These are phyloP conservation scores for Penicillium italicum DNA, from an alignment of 2,329 filamentous ascomycete species.

Conservation along the genomic window DNA sequence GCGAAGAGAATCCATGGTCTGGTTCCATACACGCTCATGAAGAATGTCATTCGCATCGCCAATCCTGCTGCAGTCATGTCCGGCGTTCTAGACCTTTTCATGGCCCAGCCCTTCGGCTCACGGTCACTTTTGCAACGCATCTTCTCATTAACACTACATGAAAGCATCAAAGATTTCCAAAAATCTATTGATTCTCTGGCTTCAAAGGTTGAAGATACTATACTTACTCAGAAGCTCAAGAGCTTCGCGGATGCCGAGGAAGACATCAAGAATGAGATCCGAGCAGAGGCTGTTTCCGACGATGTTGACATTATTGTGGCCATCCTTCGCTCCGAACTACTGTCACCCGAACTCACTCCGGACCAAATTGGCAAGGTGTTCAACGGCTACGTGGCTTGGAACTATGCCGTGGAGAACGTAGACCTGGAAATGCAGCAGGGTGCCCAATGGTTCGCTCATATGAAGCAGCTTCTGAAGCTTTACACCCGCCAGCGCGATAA, in stretches of 20 bases:
- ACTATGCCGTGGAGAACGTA: slow-evolving; percentile 81
- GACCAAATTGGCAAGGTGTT: slow-evolving; percentile 80
- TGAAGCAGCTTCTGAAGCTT: slow-evolving; percentile 92
- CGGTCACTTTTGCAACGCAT: slow-evolving; percentile 90
- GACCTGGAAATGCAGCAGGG: slow-evolving; percentile 86
- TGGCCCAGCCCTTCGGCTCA: slow-evolving; percentile 89
- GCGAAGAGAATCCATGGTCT: slow-evolving; percentile 91
- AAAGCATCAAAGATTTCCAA: slow-evolving; percentile 83
- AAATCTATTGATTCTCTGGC: slow-evolving; percentile 76
- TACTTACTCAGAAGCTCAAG: slow-evolving; percentile 77
- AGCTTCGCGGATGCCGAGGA: slow-evolving; percentile 74
- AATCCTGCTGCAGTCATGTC: slow-evolving; percentile 97
- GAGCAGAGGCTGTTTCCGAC: slow-evolving; percentile 68
- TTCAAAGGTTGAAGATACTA: slow-evolving; percentile 73
- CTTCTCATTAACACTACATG: slow-evolving; percentile 84
- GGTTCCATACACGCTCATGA: slow-evolving; percentile 86
- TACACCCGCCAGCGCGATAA: slow-evolving; percentile 91
- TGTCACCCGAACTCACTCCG: slow-evolving; percentile 66
- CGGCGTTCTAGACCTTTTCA: slow-evolving; percentile 88
- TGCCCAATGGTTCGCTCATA: slow-evolving; percentile 85
- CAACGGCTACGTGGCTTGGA: slow-evolving; percentile 96
- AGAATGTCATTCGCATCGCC: slow-evolving; percentile 94
- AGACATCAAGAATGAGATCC: slow-evolving; percentile 67
- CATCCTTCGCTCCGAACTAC: slow-evolving; percentile 72
- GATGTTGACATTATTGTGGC: slow-evolving; percentile 81